A percentile compares a stretch with the other conserved stretches of the same genome.
Evolutionary conservation across 2,329 filamentous ascomycete genomes (phyloP).

Genomic region (Fusarium luffae): DNA sequence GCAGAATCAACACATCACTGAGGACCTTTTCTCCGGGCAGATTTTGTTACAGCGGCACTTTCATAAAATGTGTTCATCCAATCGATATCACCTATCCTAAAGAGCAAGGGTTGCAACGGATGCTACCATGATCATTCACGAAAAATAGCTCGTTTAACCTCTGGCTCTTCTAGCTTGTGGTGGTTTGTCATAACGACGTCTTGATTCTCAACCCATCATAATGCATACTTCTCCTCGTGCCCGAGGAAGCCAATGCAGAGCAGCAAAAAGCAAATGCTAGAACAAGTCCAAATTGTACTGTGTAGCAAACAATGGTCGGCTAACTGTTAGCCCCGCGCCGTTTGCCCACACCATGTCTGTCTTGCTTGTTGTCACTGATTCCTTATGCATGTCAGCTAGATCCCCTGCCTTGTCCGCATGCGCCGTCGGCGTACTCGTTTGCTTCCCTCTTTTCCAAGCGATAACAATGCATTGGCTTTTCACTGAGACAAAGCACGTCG

Average conservation of each 20-base stretch:
- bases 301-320: slow-evolving; percentile 37
- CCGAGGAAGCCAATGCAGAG: slow-evolving; percentile 11
- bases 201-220: slow-evolving; percentile 27
- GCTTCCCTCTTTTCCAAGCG: slow-evolving; percentile 12
- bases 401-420: slow-evolving; percentile 12
- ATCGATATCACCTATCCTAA: background rate
- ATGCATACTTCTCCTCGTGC: slow-evolving; percentile 17
- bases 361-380: slow-evolving; percentile 23
- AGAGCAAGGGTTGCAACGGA: background rate
- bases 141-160: background rate
- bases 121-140: background rate
- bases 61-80: background rate
- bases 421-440: background rate
- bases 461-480: background rate
- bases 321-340: slow-evolving; percentile 36
- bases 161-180: slow-evolving; percentile 10
- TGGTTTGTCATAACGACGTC: slow-evolving; percentile 19
- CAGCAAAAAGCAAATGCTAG: slow-evolving; percentile 1
- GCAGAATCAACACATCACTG: background rate
- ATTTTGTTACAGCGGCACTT: background rate
- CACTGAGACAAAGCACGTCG: background rate
- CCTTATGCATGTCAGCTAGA: slow-evolving; percentile 36
- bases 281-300: slow-evolving; percentile 26
- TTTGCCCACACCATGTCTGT: slow-evolving; percentile 22
- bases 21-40: background rate